These are phyloP conservation scores for Tinospora cordifolia DNA, from an alignment of 164 flowering plant species.

Conservation along the genomic window DNA sequence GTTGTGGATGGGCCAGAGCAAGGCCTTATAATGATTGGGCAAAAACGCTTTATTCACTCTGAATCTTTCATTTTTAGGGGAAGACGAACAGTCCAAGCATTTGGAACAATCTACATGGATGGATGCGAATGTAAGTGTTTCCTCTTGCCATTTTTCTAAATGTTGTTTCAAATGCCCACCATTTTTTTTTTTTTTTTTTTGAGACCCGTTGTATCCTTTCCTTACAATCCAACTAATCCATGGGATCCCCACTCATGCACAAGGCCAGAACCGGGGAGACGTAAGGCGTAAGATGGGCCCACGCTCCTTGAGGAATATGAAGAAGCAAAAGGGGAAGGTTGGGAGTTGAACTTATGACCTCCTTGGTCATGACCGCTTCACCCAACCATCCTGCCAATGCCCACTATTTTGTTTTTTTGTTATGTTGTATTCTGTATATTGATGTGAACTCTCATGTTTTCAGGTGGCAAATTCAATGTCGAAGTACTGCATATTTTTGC, in stretches of 20 bases:
- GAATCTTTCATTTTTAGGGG: constrained; percentile 30
- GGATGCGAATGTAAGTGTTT: constrained; percentile 36
- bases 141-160: neutral
- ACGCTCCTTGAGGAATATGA: too few relatives aligned
- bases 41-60: neutral
- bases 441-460: constrained; percentile 1
- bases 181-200: neutral
- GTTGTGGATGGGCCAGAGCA: neutral
- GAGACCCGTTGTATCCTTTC: too few relatives aligned
- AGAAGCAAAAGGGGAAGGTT: too few relatives aligned
- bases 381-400: too few relatives aligned
- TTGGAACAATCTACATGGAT: constrained; percentile 48
- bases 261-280: too few relatives aligned
- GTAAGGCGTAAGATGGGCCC: too few relatives aligned
- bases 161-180: neutral
- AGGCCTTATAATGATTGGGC: neutral
- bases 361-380: too few relatives aligned
- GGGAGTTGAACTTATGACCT: too few relatives aligned
- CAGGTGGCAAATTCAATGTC: constrained; percentile 60
- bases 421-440: neutral
- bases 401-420: neutral
- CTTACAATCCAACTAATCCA: too few relatives aligned
- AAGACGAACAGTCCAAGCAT: constrained; percentile 38
- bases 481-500: constrained; percentile 65
- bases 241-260: too few relatives aligned